Base-by-base conservation (phyloP, 345 rosid species). In the Punica granatum region DNA sequence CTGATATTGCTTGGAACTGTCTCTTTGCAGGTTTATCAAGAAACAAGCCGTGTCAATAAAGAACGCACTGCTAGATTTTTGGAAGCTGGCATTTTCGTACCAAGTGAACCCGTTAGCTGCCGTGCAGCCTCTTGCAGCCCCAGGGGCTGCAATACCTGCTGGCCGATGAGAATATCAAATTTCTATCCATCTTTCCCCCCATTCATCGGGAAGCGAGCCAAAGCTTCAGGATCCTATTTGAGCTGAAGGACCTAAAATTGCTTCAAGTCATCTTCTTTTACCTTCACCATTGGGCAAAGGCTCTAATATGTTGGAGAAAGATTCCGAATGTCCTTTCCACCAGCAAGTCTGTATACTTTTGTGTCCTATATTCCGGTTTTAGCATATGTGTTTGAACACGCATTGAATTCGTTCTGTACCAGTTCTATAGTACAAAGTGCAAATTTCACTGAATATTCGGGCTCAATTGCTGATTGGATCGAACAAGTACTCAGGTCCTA, bases 101-200 rank as follows among this genome's bases (percentile, higher is more conserved):
- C 98, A 94, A 67, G 90, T 89, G 67, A 94, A 91, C 56, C 98
- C 98, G 60, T 85, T 94, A 62, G 98, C 95, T 66, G 95, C 92
- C 25, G 84, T 88, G 72, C 96, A 87, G 67, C 78, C 98, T 73
- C 82, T 92, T 63, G 81, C 90, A 64, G 30, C 28, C 67, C 37
- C 58, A 11, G 70, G 70, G 60, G 65, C 78, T 58, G 64, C 81
- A 54, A 42, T 72, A 9, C 46, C 39, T 18, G 60, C 63, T 4
- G 71, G 70, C 43, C 64, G 65, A 46, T 69, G 34, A 69, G 63
- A 41, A 68, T 21, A 23, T 56, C 34, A 28, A 56, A 30, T 30
- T 56, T 26, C 34, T 30, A 30, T 2, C 11, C 31, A 18, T 23
- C 31, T 19, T 25, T 26, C 25, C 1, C 6, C 25, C 19, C 21